Evolutionary conservation across 108 stramenopile species (phyloP), one percentile per base, ranked within the genome.

Genomic region (Bacterosira constricta): DNA sequence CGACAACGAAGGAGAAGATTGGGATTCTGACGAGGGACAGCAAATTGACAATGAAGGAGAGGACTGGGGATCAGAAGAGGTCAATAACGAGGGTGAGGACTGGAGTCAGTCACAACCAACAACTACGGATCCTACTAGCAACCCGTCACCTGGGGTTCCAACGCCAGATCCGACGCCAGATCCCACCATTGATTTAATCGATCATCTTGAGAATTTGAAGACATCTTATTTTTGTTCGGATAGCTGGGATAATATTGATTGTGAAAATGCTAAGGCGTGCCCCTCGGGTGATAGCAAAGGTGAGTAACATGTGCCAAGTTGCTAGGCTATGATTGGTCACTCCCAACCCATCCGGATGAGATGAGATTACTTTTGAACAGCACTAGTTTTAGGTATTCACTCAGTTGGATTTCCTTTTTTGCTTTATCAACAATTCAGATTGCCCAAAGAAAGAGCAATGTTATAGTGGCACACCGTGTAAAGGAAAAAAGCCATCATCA

Each of bases 201-300:
- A 45, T 45, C 77, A 63, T 25, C 54, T 77, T n/a, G 77, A 77
- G 56, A 55, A 69, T 25, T 35, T 70, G 30, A 70, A 77, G 42
- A 29, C 8, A 27, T 58, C 57, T 1, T 75, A 60, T 45, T 49
- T 47, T 55, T 69, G 77, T 39, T 52, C 67, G 12, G 56, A 50
- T 41, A 64, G 55, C 46, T 77, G 77, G 77, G 77, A 77, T 50
- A 30, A 27, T 37, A 77, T 77, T 36, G 77, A 77, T 51, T 77
- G 77, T 38, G 68, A 64, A 46, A 77, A 64, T 49, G 68, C 77
- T 3, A 25, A 70, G 20, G 52, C 68, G 30, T 77, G 77, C 45
- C 77, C 77, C 17, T 77, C 77, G 0, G 77, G 77, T 36, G 63
- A 67, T 30, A 36, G 51, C 12, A 66, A 66, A 54, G 63, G 63